These are phyloP conservation scores for Beauveria brongniartii DNA, from an alignment of 2,329 filamentous ascomycete genomes.

Conservation along the genomic window DNA sequence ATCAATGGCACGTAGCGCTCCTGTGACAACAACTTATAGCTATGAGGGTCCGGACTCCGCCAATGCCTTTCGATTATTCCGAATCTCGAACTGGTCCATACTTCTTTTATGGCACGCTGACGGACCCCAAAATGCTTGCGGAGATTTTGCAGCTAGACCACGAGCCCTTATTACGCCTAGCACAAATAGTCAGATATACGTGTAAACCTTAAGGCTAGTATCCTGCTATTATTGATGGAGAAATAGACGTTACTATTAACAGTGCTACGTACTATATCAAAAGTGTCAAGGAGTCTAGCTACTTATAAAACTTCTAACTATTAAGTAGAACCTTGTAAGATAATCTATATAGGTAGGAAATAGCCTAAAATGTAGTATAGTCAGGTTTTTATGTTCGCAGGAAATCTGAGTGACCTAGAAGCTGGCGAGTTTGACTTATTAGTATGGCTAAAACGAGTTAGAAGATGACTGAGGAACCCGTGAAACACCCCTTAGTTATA, in stretches of 20 bases:
- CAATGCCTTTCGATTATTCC: neutral
- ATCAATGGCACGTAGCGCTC: no score
- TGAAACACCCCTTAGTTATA: no score
- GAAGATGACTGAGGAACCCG: neutral
- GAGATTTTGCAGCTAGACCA: neutral
- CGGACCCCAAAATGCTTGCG: neutral
- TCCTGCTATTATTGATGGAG: neutral
- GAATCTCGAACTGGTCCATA: neutral
- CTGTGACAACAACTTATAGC: no score
- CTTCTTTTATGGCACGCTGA: conserved; percentile 3
- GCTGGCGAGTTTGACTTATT: neutral
- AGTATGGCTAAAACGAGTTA: neutral
- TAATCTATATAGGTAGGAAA: neutral
- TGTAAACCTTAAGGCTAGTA: neutral
- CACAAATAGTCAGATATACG: neutral
- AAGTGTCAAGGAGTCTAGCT: no score
- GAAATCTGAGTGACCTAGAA: neutral
- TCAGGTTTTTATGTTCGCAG: neutral
- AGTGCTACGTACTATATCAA: neutral
- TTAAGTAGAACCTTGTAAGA: neutral
- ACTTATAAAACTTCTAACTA: neutral
- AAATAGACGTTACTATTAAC: neutral
- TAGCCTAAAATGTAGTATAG: neutral
- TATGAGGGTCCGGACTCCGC: no score
- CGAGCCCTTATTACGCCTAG: neutral